Evolutionary conservation across 768 basidiomycete genomes (phyloP).

Genomic region (Pisolithus orientalis): DNA sequence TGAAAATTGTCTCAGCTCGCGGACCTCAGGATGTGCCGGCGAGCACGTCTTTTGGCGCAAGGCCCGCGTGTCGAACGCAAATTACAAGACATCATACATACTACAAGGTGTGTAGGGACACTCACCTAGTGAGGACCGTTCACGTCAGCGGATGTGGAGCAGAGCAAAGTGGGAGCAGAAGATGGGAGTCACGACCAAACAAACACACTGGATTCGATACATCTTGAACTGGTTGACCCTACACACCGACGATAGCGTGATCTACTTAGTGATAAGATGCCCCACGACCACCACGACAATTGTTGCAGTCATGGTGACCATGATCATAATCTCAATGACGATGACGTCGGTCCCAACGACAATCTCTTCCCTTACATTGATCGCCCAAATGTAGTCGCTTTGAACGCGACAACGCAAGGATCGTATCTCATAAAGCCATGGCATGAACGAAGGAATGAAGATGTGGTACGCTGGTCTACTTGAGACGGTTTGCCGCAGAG

Average conservation of each 20-base stretch:
- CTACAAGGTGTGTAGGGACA: conserved; percentile 1
- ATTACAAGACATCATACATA: conserved; percentile 69
- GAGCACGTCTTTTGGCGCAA: conserved; percentile 67
- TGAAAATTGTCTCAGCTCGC: conserved; percentile 64
- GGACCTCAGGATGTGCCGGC: conserved; percentile 68
- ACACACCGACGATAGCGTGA: background rate
- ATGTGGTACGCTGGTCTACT: conserved; percentile 39
- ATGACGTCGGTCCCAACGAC: conserved; percentile 47
- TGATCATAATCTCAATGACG: conserved; percentile 51
- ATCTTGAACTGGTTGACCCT: too few relatives aligned
- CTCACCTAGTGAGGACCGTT: conserved; percentile 8
- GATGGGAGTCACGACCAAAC: too few relatives aligned
- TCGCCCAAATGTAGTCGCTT: conserved; percentile 68
- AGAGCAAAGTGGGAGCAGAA: background rate
- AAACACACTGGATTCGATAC: too few relatives aligned
- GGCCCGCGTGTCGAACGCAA: conserved; percentile 76
- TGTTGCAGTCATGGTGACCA: conserved; percentile 56
- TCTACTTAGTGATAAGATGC: conserved; percentile 30
- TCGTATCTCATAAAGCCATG: conserved; percentile 79
- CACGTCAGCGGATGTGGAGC: background rate
- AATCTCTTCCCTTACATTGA: conserved; percentile 76
- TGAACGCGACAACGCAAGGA: conserved; percentile 56
- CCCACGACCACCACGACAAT: conserved; percentile 45
- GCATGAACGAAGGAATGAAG: conserved; percentile 70
- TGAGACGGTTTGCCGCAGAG: background rate